phyloP scores from a whole-genome alignment of 1,139 yeast species.

The Blastobotrys niveus region DNA sequence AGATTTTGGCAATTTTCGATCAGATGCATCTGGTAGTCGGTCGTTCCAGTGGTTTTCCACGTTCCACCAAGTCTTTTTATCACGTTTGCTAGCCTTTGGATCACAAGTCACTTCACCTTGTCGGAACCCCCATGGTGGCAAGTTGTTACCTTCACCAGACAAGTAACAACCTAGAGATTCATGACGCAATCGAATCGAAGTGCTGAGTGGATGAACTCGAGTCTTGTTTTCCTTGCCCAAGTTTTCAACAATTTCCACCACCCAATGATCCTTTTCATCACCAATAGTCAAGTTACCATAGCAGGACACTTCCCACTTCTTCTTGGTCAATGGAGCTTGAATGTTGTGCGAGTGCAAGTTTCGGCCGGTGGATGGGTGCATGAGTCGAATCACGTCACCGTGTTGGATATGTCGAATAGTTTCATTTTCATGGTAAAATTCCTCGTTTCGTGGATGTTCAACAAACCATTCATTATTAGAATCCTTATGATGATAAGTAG shows the following conservation, averaged over 20 bases:
- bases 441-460: conserved; percentile 65
- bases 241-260: conserved; percentile 79
- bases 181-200: conserved; percentile 74
- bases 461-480: conserved; percentile 84
- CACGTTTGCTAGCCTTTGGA: conserved; percentile 69
- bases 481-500: conserved; percentile 91
- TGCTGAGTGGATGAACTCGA: conserved; percentile 77
- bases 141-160: conserved; percentile 68
- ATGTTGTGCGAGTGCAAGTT: conserved; percentile 86
- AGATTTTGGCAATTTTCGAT: conserved; percentile 75
- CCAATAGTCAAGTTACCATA: conserved; percentile 87
- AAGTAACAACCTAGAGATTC: conserved; percentile 73
- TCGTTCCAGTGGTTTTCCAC: conserved; percentile 79
- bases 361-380: conserved; percentile 78
- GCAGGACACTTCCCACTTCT: conserved; percentile 80
- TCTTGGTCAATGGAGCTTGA: conserved; percentile 69
- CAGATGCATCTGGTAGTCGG: conserved; percentile 61
- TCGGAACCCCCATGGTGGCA: conserved; percentile 98
- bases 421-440: conserved; percentile 47
- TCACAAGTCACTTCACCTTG: conserved; percentile 94
- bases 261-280: conserved; percentile 91
- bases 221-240: conserved; percentile 54
- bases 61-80: conserved; percentile 98
- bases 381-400: conserved; percentile 70
- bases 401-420: conserved; percentile 57